A percentile compares a stretch with the other conserved stretches of the same genome.
Evolutionary conservation across 768 basidiomycete genomes (phyloP).

Genomic region (Podaxis sp.): DNA sequence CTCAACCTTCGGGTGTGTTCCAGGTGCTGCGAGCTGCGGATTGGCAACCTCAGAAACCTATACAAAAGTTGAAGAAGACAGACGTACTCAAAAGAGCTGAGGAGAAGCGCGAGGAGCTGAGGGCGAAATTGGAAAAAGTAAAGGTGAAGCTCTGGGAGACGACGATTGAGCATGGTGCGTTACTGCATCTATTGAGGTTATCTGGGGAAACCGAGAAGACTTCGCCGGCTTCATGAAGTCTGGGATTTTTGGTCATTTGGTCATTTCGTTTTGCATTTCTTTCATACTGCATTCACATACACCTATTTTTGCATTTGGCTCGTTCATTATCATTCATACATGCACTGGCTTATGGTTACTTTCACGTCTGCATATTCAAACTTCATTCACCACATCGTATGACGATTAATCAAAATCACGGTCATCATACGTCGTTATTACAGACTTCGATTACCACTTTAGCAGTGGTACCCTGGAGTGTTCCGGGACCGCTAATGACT

Average conservation of each 20-base stretch:
- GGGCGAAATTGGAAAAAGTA: constrained; percentile 54
- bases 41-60: constrained; percentile 1
- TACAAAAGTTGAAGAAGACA: constrained; percentile 24
- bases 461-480: no score
- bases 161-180: constrained; percentile 66
- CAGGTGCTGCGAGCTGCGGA: constrained; percentile 2
- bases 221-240: background rate
- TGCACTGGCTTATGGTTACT: background rate
- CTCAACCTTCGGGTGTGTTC: constrained; percentile 6
- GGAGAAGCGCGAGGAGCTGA: constrained; percentile 51
- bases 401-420: background rate
- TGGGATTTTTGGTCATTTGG: background rate
- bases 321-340: background rate
- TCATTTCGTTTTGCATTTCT: background rate
- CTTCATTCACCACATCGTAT: background rate
- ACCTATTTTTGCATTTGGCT: background rate
- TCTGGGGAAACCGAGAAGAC: constrained; percentile 17
- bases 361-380: background rate
- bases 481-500: no score
- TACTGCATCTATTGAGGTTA: constrained; percentile 45
- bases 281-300: background rate
- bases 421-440: background rate
- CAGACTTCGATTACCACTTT: no score
- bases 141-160: constrained; percentile 75
- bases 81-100: constrained; percentile 51